Evolutionary conservation across 2,329 filamentous ascomycete species (phyloP).

Genomic region (Cadophora sp.): DNA sequence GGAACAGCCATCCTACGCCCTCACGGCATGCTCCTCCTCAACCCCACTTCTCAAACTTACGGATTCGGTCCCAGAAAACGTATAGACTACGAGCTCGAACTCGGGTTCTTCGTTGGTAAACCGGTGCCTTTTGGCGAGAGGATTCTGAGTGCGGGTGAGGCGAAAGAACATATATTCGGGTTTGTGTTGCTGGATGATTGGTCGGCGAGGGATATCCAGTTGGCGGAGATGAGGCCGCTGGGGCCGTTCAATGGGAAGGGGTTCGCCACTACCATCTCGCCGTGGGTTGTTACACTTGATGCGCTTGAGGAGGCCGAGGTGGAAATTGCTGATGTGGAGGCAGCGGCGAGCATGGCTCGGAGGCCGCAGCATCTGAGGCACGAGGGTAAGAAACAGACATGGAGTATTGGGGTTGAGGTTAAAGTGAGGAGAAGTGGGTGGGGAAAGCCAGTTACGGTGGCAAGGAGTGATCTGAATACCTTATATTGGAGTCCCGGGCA

Average conservation of each 20-base stretch:
- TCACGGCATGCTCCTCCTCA: slow-evolving; percentile 49
- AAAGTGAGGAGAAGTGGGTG: slow-evolving; percentile 23
- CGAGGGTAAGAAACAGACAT: slow-evolving; percentile 40
- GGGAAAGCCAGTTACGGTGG: slow-evolving; percentile 25
- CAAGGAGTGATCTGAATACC: slow-evolving; percentile 43
- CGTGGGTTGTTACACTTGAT: slow-evolving; percentile 67
- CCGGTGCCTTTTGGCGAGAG: slow-evolving; percentile 46
- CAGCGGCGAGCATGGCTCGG: neutral
- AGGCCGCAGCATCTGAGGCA: neutral
- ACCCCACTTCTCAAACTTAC: slow-evolving; percentile 30
- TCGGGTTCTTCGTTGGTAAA: slow-evolving; percentile 43
- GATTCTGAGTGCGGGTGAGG: slow-evolving; percentile 51
- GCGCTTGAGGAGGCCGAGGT: slow-evolving; percentile 50
- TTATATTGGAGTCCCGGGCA: slow-evolving; percentile 51
- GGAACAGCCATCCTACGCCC: slow-evolving; percentile 56
- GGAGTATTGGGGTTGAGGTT: slow-evolving; percentile 40
- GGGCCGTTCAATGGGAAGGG: slow-evolving; percentile 68
- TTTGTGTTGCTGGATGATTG: slow-evolving; percentile 68
- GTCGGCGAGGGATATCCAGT: slow-evolving; percentile 68
- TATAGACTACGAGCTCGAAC: slow-evolving; percentile 48
- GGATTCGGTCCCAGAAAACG: slow-evolving; percentile 29
- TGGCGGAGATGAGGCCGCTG: slow-evolving; percentile 64
- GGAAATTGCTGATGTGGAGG: neutral
- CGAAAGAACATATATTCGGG: slow-evolving; percentile 66
- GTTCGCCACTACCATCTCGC: slow-evolving; percentile 64